Evolutionary conservation across 805 yeast species (phyloP).

Genomic region (Yamadazyma nakazawae): DNA sequence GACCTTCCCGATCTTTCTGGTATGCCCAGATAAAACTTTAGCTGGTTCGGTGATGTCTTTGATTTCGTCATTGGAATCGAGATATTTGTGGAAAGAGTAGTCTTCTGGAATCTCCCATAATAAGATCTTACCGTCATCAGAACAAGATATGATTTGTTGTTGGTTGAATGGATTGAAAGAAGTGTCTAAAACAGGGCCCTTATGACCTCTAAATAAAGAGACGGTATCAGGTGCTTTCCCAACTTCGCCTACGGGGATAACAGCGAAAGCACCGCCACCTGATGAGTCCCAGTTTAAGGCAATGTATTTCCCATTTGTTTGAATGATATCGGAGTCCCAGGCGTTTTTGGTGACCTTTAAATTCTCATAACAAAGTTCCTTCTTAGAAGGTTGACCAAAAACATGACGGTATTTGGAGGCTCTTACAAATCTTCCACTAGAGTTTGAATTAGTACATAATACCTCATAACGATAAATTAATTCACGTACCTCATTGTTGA

Average conservation of each 20-base stretch:
- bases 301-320: constrained; percentile 81
- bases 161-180: constrained; percentile 92
- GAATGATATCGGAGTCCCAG: constrained; percentile 90
- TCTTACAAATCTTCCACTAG: constrained; percentile 84
- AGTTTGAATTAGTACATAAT: constrained; percentile 5
- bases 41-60: constrained; percentile 66
- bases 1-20: constrained; percentile 91
- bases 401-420: constrained; percentile 97
- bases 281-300: constrained; percentile 91
- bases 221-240: constrained; percentile 94
- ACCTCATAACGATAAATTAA: not conserved
- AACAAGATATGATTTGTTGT: constrained; percentile 68
- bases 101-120: constrained; percentile 86
- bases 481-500: constrained; percentile 10
- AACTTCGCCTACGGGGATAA: constrained; percentile 78
- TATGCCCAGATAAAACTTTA: constrained; percentile 76
- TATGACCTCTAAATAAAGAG: constrained; percentile 93
- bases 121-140: constrained; percentile 76
- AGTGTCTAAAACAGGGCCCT: constrained; percentile 92
- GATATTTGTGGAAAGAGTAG: constrained; percentile 65
- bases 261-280: constrained; percentile 98
- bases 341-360: constrained; percentile 83
- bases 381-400: constrained; percentile 78
- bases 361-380: constrained; percentile 71
- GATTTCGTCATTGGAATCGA: constrained; percentile 52